phyloP scores from a whole-genome alignment of 176 grass and related monocot species.

The Paspalum vaginatum region DNA sequence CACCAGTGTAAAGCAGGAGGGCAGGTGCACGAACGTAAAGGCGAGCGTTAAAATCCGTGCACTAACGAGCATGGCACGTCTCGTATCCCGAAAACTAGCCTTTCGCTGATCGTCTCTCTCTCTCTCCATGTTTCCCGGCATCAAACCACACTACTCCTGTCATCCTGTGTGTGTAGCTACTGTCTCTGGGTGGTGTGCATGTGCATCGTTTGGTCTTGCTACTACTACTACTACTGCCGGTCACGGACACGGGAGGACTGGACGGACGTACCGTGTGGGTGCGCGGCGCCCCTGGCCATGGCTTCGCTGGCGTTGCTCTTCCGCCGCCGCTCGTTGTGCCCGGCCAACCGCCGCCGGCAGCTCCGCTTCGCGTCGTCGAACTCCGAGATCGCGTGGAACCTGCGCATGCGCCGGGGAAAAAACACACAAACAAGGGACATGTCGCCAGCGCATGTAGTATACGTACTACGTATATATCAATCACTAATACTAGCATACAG shows the following conservation, averaged over 20 bases:
- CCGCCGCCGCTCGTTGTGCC: conserved; percentile 87
- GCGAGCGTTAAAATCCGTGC: conserved; percentile 44
- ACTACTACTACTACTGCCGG: background rate
- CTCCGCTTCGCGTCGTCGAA: conserved; percentile 89
- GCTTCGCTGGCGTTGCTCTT: conserved; percentile 74
- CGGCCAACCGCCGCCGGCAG: conserved; percentile 75
- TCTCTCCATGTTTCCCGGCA: conserved; percentile 58
- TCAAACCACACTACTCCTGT: conserved; percentile 35
- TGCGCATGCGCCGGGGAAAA: background rate
- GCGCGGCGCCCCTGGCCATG: conserved; percentile 51
- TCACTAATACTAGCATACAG: no score
- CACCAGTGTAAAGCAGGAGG: background rate
- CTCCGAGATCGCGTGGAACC: conserved; percentile 82
- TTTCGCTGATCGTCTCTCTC: background rate
- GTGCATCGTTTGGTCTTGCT: background rate
- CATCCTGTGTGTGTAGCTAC: background rate
- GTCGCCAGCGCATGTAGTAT: background rate
- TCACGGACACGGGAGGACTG: background rate
- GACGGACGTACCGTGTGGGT: conserved; percentile 43
- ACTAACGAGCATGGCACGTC: conserved; percentile 12
- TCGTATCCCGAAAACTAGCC: conserved; percentile 2
- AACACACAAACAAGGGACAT: background rate
- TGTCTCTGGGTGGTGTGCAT: background rate
- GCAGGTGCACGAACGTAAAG: conserved; percentile 28
- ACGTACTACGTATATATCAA: no score